Conservation (phyloP, 257 asterid species). For the Verbascum thapsus region DNA sequence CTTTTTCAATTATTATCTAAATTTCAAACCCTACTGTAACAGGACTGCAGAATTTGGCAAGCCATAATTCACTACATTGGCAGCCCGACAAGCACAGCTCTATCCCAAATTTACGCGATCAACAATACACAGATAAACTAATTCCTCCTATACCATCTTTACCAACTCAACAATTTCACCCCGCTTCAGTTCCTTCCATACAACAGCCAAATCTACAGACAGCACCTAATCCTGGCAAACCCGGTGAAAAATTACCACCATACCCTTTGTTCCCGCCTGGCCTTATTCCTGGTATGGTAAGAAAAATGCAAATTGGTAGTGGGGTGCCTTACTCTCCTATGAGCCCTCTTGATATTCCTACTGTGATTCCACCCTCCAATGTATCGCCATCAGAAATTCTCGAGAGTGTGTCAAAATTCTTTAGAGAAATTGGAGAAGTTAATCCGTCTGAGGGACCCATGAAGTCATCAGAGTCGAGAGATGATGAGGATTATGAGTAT, state of each 20-base stretch:
- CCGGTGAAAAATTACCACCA: constrained; percentile 75
- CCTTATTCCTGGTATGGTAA: constrained; percentile 96
- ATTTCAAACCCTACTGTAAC: constrained; percentile 22
- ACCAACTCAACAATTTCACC: constrained; percentile 65
- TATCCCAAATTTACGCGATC: constrained; percentile 48
- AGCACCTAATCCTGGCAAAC: constrained; percentile 41
- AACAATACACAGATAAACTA: constrained; percentile 55
- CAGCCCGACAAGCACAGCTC: constrained; percentile 53
- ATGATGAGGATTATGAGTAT: constrained; percentile 61
- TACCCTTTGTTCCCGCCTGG: constrained; percentile 96
- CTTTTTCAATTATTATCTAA: no score
- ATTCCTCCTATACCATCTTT: constrained; percentile 53
- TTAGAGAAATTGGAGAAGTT: constrained; percentile 86
- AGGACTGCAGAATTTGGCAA: constrained; percentile 48
- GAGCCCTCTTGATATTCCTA: constrained; percentile 97
- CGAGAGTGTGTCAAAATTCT: constrained; percentile 88
- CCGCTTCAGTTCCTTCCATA: constrained; percentile 52
- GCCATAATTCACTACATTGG: constrained; percentile 52
- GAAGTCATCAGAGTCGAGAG: constrained; percentile 57
- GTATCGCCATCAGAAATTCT: constrained; percentile 76
- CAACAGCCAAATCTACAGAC: constrained; percentile 58
- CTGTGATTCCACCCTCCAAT: constrained; percentile 82
- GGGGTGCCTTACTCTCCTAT: constrained; percentile 97
- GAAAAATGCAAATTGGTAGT: constrained; percentile 98
- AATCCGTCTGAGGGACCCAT: constrained; percentile 92